Evolutionary conservation across 2,329 filamentous ascomycete genomes (phyloP).

Genomic region (Stenocarpella maydis): DNA sequence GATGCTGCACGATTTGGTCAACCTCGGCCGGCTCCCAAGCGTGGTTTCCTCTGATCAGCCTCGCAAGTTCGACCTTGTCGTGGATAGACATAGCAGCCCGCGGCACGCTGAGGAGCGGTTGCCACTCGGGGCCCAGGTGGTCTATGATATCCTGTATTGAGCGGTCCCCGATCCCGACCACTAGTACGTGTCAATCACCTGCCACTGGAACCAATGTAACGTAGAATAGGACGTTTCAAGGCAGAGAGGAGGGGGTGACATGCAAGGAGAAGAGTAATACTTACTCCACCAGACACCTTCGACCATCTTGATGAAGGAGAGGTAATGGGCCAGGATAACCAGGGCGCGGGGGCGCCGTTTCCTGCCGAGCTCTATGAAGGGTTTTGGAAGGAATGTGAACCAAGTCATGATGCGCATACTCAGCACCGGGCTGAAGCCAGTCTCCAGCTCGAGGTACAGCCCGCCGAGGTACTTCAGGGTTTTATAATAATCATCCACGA

Average conservation of each 20-base stretch:
- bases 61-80: conserved; percentile 48
- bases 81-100: conserved; percentile 46
- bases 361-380: conserved; percentile 54
- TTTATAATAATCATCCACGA: conserved; percentile 53
- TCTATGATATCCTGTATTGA: conserved; percentile 55
- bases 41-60: conserved; percentile 54
- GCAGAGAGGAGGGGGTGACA: not conserved
- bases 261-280: not conserved
- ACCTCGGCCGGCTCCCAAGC: conserved; percentile 49
- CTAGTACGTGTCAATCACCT: conserved; percentile 22
- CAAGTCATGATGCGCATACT: conserved; percentile 60
- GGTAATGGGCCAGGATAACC: conserved; percentile 61
- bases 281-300: conserved; percentile 56
- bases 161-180: conserved; percentile 53
- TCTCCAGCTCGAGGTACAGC: conserved; percentile 57
- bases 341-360: conserved; percentile 55
- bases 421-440: conserved; percentile 55
- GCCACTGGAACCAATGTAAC: not conserved
- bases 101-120: conserved; percentile 52
- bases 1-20: conserved; percentile 36
- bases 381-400: conserved; percentile 58
- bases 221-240: no score
- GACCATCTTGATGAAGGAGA: conserved; percentile 56
- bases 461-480: conserved; percentile 60
- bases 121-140: conserved; percentile 52